These are phyloP conservation scores for Phytopythium montanum DNA, from an alignment of 352 stramenopile genomes.

Conservation along the genomic window DNA sequence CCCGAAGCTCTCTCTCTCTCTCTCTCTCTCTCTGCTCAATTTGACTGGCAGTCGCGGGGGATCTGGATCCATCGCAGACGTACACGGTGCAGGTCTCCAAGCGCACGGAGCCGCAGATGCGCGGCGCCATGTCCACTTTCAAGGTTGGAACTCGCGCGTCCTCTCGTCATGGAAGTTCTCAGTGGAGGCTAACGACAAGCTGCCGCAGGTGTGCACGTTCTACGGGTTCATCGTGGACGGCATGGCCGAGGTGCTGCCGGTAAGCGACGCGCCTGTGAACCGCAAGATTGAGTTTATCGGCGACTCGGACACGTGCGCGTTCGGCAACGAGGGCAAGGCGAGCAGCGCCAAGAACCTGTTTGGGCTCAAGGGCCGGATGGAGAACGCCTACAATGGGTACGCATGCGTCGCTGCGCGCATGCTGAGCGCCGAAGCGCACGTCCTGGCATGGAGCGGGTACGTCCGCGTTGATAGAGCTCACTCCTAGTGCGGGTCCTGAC, in stretches of 20 bases:
- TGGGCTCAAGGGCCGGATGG: slow-evolving; percentile 84
- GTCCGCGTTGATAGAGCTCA: slow-evolving; percentile 1
- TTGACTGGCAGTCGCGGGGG: slow-evolving; percentile 43
- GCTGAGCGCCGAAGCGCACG: slow-evolving; percentile 82
- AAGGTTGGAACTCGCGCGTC: slow-evolving; percentile 31
- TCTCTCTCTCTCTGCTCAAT: neutral
- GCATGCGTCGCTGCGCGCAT: slow-evolving; percentile 80
- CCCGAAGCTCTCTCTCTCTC: neutral
- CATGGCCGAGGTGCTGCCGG: slow-evolving; percentile 52
- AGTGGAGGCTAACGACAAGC: neutral
- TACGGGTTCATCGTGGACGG: slow-evolving; percentile 86
- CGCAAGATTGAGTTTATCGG: slow-evolving; percentile 86
- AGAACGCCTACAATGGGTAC: slow-evolving; percentile 88
- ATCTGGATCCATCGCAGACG: slow-evolving; percentile 44
- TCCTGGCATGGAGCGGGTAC: slow-evolving; percentile 83
- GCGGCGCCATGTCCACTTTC: slow-evolving; percentile 82
- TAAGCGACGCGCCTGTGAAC: slow-evolving; percentile 22
- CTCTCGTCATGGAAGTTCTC: neutral
- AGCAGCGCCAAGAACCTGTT: slow-evolving; percentile 75
- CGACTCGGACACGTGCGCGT: slow-evolving; percentile 80
- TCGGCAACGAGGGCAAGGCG: slow-evolving; percentile 80
- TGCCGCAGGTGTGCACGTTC: slow-evolving; percentile 74
- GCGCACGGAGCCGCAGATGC: slow-evolving; percentile 82
- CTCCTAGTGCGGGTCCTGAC: neutral
- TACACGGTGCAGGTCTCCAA: slow-evolving; percentile 76